Conservation (phyloP, 2,329 filamentous ascomycete genomes). For the Aspergillus aculeatinus region DNA sequence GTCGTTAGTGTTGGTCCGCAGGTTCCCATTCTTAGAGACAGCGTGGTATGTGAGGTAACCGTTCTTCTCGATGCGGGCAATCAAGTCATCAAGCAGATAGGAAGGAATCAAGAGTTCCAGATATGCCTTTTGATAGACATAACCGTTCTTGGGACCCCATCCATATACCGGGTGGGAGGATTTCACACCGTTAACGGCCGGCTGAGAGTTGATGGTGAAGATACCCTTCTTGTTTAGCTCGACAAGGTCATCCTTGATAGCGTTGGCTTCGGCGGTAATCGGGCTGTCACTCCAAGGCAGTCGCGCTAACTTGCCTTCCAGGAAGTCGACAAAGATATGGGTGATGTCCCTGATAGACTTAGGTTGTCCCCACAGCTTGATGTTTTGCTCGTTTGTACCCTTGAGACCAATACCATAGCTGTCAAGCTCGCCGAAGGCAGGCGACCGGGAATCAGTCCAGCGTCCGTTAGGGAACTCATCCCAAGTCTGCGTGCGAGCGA, state of each 20-base stretch:
- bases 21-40: constrained; percentile 76
- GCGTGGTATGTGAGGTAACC: constrained; percentile 91
- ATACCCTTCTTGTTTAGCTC: constrained; percentile 82
- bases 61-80: constrained; percentile 73
- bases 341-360: constrained; percentile 76
- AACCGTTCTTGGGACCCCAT: constrained; percentile 93
- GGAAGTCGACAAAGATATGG: constrained; percentile 78
- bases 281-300: constrained; percentile 93
- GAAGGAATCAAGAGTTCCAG: constrained; percentile 87
- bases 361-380: constrained; percentile 90
- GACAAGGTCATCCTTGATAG: constrained; percentile 74
- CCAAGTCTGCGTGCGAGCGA: constrained; percentile 95
- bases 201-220: constrained; percentile 96
- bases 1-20: constrained; percentile 79
- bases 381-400: constrained; percentile 92
- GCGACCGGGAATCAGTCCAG: constrained; percentile 96
- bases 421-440: constrained; percentile 92
- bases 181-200: constrained; percentile 85
- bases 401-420: constrained; percentile 91
- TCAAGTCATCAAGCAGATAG: constrained; percentile 72
- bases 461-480: constrained; percentile 98
- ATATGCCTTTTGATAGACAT: constrained; percentile 98
- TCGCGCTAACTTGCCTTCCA: constrained; percentile 75
- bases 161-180: constrained; percentile 84
- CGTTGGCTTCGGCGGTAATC: constrained; percentile 77